Evolutionary conservation across 352 stramenopile species (phyloP).

Genomic region (Phytopythium cucurbitacearum): DNA sequence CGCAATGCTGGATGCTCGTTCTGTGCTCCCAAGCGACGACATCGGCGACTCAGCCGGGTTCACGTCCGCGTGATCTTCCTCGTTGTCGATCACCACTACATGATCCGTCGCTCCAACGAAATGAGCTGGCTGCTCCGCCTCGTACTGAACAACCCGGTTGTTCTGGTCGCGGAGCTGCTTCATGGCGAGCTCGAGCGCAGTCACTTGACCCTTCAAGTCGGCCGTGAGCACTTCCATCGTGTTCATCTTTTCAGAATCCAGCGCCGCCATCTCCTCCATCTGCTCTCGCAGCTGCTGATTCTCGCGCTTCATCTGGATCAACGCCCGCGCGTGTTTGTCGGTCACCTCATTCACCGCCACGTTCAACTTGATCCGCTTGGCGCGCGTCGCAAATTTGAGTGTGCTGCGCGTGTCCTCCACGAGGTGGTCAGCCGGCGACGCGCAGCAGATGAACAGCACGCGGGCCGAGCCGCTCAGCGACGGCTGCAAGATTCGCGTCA

Average conservation of each 20-base stretch:
- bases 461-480: slow-evolving; percentile 77
- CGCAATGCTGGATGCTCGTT: slow-evolving; percentile 1
- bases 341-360: slow-evolving; percentile 38
- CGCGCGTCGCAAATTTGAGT: slow-evolving; percentile 89
- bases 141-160: no score
- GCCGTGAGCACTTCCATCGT: slow-evolving; percentile 30
- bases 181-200: slow-evolving; percentile 13
- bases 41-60: slow-evolving; percentile 14
- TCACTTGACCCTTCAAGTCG: slow-evolving; percentile 28
- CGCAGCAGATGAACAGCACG: slow-evolving; percentile 84
- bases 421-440: slow-evolving; percentile 67
- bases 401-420: slow-evolving; percentile 89
- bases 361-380: slow-evolving; percentile 76
- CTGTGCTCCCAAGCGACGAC: slow-evolving; percentile 4
- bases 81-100: slow-evolving; percentile 14
- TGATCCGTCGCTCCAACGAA: background rate
- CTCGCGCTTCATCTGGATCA: slow-evolving; percentile 35
- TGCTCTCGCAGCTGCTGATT: slow-evolving; percentile 38
- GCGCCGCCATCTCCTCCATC: slow-evolving; percentile 23
- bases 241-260: slow-evolving; percentile 31
- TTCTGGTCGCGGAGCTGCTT: slow-evolving; percentile 8
- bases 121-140: no score
- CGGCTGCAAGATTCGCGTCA: slow-evolving; percentile 91
- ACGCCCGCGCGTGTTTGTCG: slow-evolving; percentile 22
- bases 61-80: slow-evolving; percentile 3